Evolutionary conservation across 2,329 filamentous ascomycete species (phyloP), one percentile per base, ranked within the genome.

Genomic region (Didymella pinodella): DNA sequence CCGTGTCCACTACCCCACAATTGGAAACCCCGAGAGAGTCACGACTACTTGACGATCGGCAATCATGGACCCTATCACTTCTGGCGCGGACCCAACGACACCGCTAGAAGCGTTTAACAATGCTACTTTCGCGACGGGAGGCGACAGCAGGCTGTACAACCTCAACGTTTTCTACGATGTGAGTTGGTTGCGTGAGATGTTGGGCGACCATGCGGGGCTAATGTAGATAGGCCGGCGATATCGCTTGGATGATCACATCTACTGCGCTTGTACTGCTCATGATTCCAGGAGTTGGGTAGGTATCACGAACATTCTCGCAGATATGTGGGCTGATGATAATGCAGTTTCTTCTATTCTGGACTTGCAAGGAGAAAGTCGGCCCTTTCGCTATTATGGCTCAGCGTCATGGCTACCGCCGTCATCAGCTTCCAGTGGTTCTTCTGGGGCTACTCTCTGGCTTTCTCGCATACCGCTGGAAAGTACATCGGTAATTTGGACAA

Each of bases 351-450:
- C 85, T 97, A 97, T 83, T 94, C 91, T 43, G 93, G 92, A 64
- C 88, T 96, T 16, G 92, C 93, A 16, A 88, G 92, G 56, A 88
- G 93, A 77, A 97, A 96, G 82, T 96, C 92, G 0, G 93, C 93
- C 4, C 83, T 97, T 54, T 91, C 92, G 18, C 84, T 97, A 62
- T 90, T 96, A 77, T 93, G 91, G 85, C 84, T 96, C 4, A 91
- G 91, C 14, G 86, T 96, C 81, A 89, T 96, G 81, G 89, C 91
- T 16, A 86, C 90, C 4, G 90, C 87, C 11, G 87, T 96, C 65
- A 87, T 93, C 61, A 89, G 88, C 48, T 96, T 96, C 79, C 92
- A 96, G 75, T 97, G 93, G 92, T 96, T 96, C 82, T 94, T 96
- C 82, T 96, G 92, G 92, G 92, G 92, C 47, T 96, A 92, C 76